Evolutionary conservation across 2,329 filamentous ascomycete species (phyloP), one percentile per base, ranked within the genome.

Genomic region (Calonectria pseudoturangicola): DNA sequence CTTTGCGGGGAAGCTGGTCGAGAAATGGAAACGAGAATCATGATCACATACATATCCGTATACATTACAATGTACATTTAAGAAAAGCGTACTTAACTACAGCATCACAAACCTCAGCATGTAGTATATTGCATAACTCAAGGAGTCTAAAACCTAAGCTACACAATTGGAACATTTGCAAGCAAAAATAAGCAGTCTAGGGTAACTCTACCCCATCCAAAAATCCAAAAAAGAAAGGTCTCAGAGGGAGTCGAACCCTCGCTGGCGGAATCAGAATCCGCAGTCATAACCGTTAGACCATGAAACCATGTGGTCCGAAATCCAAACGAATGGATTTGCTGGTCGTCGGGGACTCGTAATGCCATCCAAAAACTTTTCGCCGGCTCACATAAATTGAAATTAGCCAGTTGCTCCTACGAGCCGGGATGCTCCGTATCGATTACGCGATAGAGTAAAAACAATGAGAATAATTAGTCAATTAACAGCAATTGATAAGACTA

Each of bases 261-360:
- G 54, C 54, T 60, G 54, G 54, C 54, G 54, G 54, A 60, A 60
- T 60, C 54, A 60, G 54, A 60, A 60, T 60, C 54, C 54, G 54
- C 21, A 21, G 21, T 60, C 54, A 60, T 60, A 60, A 60, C 54
- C 54, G 54, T 60, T 60, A 60, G 54, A 60, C 54, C 54, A 60
- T 28, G 54, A 60, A 60, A 60, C 54, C 36, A 27, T 18, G 8
- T 15, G 7, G 33, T 36, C 33, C 33, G 8, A 36, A 36, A 36
- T 13, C 33, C 33, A 36, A 10, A 1, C 10, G 8, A 36, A 3
- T 36, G 33, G 33, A 36, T 41, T 41, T 12, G 33, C 13, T 56
- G 51, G 30, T 56, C 18, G 16, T 15, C 30, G 18, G n/a, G 8
- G 1, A 18, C 5, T 21, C 9, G 18, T 36, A 36, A 13, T 4